Percentiles rank a stretch among this genome's conserved stretches.
Conservation (phyloP, 805 yeast genomes). For the Saturnispora besseyi region DNA sequence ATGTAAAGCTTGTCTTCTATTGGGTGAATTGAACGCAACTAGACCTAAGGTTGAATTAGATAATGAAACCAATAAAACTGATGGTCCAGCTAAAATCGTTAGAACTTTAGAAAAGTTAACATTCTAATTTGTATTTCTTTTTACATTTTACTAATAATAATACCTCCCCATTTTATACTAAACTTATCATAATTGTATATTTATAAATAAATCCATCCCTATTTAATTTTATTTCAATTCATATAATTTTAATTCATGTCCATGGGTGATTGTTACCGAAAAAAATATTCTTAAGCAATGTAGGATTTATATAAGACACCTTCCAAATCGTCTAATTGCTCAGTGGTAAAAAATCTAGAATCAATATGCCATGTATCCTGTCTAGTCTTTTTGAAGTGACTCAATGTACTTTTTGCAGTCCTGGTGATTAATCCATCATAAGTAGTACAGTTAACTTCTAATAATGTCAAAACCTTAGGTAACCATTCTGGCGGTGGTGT, state of each 20-base stretch:
- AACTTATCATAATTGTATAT: background rate
- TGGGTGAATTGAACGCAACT: constrained; percentile 74
- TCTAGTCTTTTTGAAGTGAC: constrained; percentile 82
- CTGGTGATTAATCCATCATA: constrained; percentile 73
- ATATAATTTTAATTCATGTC: background rate
- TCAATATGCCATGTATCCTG: constrained; percentile 97
- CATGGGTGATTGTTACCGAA: too few species aligned
- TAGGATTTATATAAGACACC: constrained; percentile 93
- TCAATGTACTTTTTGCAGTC: constrained; percentile 71
- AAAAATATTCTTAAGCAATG: constrained; percentile 7
- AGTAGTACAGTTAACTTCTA: constrained; percentile 65
- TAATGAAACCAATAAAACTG: constrained; percentile 28
- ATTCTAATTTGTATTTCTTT: constrained; percentile 33
- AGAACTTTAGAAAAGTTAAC: constrained; percentile 55
- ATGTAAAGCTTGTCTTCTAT: constrained; percentile 86
- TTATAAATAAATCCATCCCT: background rate
- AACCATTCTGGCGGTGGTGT: constrained; percentile 93
- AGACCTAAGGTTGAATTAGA: constrained; percentile 60
- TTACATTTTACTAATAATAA: background rate
- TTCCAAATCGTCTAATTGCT: constrained; percentile 82
- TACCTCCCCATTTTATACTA: background rate
- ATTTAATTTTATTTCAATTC: background rate
- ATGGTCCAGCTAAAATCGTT: constrained; percentile 56
- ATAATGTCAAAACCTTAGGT: constrained; percentile 56
- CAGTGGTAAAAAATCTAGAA: constrained; percentile 58